Base-by-base conservation (phyloP, 1,284 basidiomycete species). In the Pyrrhoderma noxium region DNA sequence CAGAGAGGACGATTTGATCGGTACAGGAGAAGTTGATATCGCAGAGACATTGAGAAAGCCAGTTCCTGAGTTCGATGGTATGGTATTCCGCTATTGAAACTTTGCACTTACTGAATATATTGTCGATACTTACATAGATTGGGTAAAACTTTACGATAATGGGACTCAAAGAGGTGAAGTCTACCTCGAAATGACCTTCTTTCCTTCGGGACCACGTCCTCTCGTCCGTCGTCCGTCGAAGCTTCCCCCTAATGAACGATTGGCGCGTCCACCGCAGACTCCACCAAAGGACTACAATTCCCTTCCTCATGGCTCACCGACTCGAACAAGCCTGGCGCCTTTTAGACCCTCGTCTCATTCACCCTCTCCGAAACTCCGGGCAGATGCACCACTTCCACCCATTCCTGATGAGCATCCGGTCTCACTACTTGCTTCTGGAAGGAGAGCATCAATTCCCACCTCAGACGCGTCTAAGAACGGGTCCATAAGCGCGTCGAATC, bases 101-200 rank as follows among this genome's bases (percentile, higher is more conserved):
- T 27, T 50, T 42, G 18, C 42, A 43, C 31, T 55, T 18, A 50
- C 41, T 7, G 14, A 40, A 5, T 40, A 18, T 40, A 45, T 54
- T 34, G 16, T 13, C 31, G 5, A 36, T 14, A 21, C 42, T 37
- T 18, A 13, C 19, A 35, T 36, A 88, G 85, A 89, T 58, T 89
- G 85, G 85, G 71, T 88, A 0, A 66, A 68, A 45, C 70, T 89
- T 18, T 69, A 75, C 49, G 66, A 74, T 8, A 54, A 60, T 39
- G 77, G 76, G 2, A 70, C 72, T 8, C 65, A 73, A 38, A 74
- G 83, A 37, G 85, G 85, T 5, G 81, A 88, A 31, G 54, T 87
- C n/a, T 88, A 85, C 61, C 72, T 88, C 27, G 85, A 88, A 61
- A 86, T 88, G 79, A 88, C 85, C 0, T 89, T 76, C 66, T 88